phyloP scores from a whole-genome alignment of 1,139 yeast genomes.

The Protomyces arabidopsidicola region DNA sequence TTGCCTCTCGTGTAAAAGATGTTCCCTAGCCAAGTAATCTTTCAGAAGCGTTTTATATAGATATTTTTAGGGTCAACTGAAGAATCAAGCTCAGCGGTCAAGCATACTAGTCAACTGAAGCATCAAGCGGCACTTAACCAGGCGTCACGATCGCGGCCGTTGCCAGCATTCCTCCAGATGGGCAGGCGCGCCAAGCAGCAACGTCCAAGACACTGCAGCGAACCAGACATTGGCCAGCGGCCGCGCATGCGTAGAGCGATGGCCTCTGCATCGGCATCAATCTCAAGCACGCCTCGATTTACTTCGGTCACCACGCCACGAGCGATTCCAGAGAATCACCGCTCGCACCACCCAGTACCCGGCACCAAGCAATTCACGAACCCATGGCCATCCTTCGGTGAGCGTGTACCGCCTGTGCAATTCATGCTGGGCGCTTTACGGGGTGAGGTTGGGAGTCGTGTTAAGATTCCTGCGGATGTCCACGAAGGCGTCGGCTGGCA shows the following conservation, averaged over 20 bases:
- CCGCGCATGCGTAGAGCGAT: background rate
- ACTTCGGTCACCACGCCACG: background rate
- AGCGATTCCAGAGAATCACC: constrained; percentile 8
- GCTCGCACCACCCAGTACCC: constrained; percentile 13
- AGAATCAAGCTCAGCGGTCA: too few relatives aligned
- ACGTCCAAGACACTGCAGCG: too few relatives aligned
- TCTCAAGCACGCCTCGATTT: background rate
- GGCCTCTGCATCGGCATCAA: background rate
- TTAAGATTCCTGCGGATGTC: constrained; percentile 7
- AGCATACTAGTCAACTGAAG: too few relatives aligned
- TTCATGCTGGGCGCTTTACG: background rate
- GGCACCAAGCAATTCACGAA: constrained; percentile 12
- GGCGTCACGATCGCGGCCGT: too few relatives aligned
- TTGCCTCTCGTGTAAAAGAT: too few relatives aligned
- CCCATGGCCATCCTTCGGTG: constrained; percentile 22
- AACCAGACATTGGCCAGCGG: background rate
- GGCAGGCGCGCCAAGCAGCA: too few relatives aligned
- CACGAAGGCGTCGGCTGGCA: constrained; percentile 8
- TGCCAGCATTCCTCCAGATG: too few relatives aligned
- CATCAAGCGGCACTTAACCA: too few relatives aligned
- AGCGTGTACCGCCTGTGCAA: background rate
- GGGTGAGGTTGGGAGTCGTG: constrained; percentile 13
- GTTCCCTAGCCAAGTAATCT: too few relatives aligned
- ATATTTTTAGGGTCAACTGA: too few relatives aligned
- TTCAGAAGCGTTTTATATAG: too few relatives aligned